Evolutionary conservation across 1,284 basidiomycete species (phyloP).

Genomic region (Apiotrichum siamense): DNA sequence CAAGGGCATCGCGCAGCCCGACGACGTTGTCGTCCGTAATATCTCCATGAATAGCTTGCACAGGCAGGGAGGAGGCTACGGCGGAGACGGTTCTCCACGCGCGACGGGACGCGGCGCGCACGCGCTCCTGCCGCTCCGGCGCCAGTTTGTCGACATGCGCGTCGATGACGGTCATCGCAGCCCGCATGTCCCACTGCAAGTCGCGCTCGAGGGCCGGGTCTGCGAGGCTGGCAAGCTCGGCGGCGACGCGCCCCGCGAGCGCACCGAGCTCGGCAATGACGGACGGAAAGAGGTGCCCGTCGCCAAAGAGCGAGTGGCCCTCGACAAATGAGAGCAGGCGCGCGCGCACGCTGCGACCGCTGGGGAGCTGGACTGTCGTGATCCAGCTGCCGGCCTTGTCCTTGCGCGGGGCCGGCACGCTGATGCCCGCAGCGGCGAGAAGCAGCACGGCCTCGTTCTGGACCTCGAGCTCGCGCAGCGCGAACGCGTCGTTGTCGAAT

Average conservation of each 20-base stretch:
- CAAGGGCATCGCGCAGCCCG: slow-evolving; percentile 6
- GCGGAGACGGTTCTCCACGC: slow-evolving; percentile 1
- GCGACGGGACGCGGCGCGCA: not conserved
- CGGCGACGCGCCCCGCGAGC: slow-evolving; percentile 1
- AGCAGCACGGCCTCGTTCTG: slow-evolving; percentile 9
- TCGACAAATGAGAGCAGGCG: slow-evolving; percentile 11
- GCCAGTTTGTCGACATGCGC: not conserved
- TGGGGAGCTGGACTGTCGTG: not conserved
- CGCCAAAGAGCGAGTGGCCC: slow-evolving; percentile 2
- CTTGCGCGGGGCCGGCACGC: not conserved
- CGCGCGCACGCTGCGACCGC: not conserved
- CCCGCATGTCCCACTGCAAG: slow-evolving; percentile 16
- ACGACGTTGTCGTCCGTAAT: slow-evolving; percentile 17
- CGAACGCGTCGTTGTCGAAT: slow-evolving; percentile 12
- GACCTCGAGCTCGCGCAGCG: slow-evolving; percentile 3
- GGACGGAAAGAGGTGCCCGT: slow-evolving; percentile 5
- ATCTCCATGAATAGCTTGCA: slow-evolving; percentile 13
- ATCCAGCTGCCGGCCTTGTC: not conserved
- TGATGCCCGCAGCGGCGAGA: not conserved
- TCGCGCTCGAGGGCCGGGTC: slow-evolving; percentile 6
- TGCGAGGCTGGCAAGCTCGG: not conserved
- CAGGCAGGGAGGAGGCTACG: not conserved
- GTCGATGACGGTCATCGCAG: slow-evolving; percentile 6
- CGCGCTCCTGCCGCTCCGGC: not conserved
- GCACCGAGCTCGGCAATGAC: slow-evolving; percentile 1